Evolutionary conservation across 768 basidiomycete genomes (phyloP).

Genomic region (Saitozyma sp.): DNA sequence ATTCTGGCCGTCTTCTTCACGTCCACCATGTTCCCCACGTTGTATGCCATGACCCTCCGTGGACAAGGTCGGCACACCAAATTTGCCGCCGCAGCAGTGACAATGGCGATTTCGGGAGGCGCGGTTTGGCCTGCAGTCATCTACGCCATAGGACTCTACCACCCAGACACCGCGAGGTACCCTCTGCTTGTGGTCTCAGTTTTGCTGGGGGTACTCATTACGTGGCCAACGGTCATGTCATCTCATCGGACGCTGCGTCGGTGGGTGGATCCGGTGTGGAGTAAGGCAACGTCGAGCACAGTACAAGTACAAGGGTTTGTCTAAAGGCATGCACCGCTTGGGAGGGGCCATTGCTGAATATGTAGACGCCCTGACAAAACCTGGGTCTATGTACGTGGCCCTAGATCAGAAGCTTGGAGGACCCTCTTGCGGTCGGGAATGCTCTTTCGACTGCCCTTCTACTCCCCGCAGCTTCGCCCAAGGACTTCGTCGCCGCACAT

Average conservation of each 20-base stretch:
- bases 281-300: no score
- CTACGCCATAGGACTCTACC: conserved; percentile 26
- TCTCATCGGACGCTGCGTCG: conserved; percentile 4
- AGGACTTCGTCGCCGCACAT: no score
- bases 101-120: conserved; percentile 40
- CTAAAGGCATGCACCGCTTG: no score
- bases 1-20: conserved; percentile 44
- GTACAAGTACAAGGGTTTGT: no score
- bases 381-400: no score
- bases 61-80: conserved; percentile 43
- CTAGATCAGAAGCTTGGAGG: no score
- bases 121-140: conserved; percentile 31
- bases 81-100: conserved; percentile 30
- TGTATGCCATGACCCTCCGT: conserved; percentile 45
- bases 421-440: no score
- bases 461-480: no score
- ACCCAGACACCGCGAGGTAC: conserved; percentile 12
- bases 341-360: no score
- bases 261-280: conserved; percentile 13
- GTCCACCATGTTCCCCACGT: conserved; percentile 43
- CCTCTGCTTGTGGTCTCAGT: conserved; percentile 2
- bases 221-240: conserved; percentile 10
- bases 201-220: conserved; percentile 8
- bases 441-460: no score
- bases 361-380: no score